Base-by-base conservation (phyloP, 2,329 filamentous ascomycete species). In the Graphilbum fragrans region DNA sequence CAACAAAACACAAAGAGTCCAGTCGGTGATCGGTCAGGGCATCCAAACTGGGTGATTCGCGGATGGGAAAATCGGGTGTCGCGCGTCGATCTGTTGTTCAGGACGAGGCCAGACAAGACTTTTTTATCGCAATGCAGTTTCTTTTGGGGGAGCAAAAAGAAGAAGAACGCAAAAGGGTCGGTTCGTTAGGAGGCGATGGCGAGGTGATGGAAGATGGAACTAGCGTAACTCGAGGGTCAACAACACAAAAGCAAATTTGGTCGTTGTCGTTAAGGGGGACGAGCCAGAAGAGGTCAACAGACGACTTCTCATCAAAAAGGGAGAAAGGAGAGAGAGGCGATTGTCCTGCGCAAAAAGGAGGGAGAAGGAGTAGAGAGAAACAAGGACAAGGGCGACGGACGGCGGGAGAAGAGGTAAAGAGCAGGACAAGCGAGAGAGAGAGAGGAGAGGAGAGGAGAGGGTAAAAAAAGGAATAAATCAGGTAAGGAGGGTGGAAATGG, bases 211-310 rank as follows among this genome's bases (percentile, higher is more conserved):
- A 36, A 36, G 21, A 36, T 29, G 25, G 14, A 8, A 14, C 14
- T 29, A 29, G 25, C 8, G 8, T 29, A 29, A 29, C 8, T 29
- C 25, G 25, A 18, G 12, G 19, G n/a, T 4, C 50, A 53, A 55
- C 58, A 53, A 58, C 57, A 51, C 59, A 60, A 59, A 61, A 61
- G 39, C 54, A 51, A 61, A 61, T 62, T 58, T 61, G 57, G 57
- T 52, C 56, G 58, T 45, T 50, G 50, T 46, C 41, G n/a, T n/a
- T n/a, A n/a, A 12, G 11, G 31, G 19, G 14, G 8, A 34, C 27
- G 38, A 41, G 10, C 22, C 20, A 32, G 31, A 19, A 33, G 33
- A 35, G 8, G 14, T 8, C 5, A 20, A 35, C 21, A 22, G 10
- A 12, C 14, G 39, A n/a, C 31, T 12, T 17, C 31, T 33, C 31